Evolutionary conservation across 495 filamentous ascomycete species (phyloP).

Genomic region (Patellaria atrata): DNA sequence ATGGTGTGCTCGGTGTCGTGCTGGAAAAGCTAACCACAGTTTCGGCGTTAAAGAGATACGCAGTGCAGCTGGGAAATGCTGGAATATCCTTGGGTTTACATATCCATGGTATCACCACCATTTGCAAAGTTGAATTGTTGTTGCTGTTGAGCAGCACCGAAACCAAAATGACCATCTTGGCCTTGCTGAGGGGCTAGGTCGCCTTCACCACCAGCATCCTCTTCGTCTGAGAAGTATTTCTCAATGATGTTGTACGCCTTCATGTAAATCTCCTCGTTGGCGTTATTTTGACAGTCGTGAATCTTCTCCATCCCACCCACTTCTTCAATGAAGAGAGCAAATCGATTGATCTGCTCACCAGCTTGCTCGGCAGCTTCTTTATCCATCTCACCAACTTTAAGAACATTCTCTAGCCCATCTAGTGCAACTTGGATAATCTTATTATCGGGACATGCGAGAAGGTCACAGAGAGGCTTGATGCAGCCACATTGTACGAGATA

Average conservation of each 20-base stretch:
- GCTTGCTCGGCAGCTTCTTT: slow-evolving; percentile 64
- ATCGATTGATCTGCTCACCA: slow-evolving; percentile 79
- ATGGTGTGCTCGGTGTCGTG: too few species aligned
- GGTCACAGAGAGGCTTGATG: slow-evolving; percentile 95
- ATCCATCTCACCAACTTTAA: slow-evolving; percentile 98
- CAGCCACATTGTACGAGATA: slow-evolving; percentile 86
- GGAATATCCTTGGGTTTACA: slow-evolving; percentile 55
- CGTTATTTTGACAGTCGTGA: slow-evolving; percentile 98
- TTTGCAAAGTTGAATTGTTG: slow-evolving; percentile 88
- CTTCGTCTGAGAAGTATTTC: slow-evolving; percentile 99
- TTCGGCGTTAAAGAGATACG: background rate
- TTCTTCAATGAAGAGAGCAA: slow-evolving; percentile 96
- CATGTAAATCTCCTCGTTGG: slow-evolving; percentile 99
- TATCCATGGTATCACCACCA: slow-evolving; percentile 92
- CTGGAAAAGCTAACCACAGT: too few species aligned
- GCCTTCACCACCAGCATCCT: slow-evolving; percentile 55
- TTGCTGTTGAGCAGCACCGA: slow-evolving; percentile 63
- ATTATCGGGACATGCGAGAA: slow-evolving; percentile 94
- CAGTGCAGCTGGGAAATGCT: background rate
- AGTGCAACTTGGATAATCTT: slow-evolving; percentile 99
- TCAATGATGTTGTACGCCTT: slow-evolving; percentile 99
- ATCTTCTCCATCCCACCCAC: slow-evolving; percentile 99
- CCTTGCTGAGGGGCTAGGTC: slow-evolving; percentile 50
- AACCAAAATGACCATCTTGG: slow-evolving; percentile 65
- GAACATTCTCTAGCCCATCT: slow-evolving; percentile 96